Base-by-base conservation (phyloP, 306 rosid genomes). In the Lathyrus oleraceus region DNA sequence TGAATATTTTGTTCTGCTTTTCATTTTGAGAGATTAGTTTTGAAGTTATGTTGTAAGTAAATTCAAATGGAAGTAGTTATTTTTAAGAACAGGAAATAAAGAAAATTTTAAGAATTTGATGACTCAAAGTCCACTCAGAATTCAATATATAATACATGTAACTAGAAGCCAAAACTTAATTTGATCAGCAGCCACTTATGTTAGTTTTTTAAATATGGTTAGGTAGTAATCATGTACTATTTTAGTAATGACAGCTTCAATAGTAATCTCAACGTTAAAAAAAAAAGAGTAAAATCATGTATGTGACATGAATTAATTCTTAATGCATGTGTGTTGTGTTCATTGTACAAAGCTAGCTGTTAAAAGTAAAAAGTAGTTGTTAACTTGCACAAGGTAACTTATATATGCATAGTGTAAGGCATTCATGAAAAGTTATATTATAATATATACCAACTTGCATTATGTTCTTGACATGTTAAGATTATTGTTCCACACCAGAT, bases 81-180 rank as follows among this genome's bases (percentile, higher is more conserved):
- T 60, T 42, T 42, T 28, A 48, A 67, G 28, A 47, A 51, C 11
- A 38, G 67, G 21, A 76, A 42, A 61, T 9, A 43, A 49, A 44
- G 47, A 14, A 20, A 67, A 56, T 72, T 62, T 70, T 69, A 61
- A 61, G 75, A 82, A 74, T 75, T 74, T 86, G 65, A 69, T 87
- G 95, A 90, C 88, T 84, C 96, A 81, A 82, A 42, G 74, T 16
- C 81, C 94, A 90, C 96, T 86, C 73, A 53, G n/a, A n/a, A n/a
- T n/a, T n/a, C 49, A 65, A 30, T 70, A 61, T 17, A 38, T 61
- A 69, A 72, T 67, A 63, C 23, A 42, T 56, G 59, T 56, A 82
- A 54, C 79, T 48, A 76, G 74, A 82, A 63, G 80, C 82, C 84
- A 79, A 83, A 83, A 69, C 63, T 76, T 13, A 6, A 57, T 57